Evolutionary conservation across 78 protist genomes (phyloP).

Genomic region (Dictyostelium intermedium): DNA sequence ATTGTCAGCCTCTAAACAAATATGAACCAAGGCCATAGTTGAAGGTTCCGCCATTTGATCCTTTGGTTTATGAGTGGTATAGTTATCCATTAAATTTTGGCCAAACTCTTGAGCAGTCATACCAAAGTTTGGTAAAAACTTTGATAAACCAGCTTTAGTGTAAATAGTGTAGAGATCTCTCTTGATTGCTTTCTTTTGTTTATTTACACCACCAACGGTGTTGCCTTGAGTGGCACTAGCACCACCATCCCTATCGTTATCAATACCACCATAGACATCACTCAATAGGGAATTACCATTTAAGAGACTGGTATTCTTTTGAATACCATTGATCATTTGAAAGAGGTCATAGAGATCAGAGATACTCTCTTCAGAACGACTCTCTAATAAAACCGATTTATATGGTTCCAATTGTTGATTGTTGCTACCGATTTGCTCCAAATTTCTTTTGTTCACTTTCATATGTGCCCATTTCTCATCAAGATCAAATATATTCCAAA

Average conservation of each 20-base stretch:
- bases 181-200: constrained; percentile 62
- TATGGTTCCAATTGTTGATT: neutral
- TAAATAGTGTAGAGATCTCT: constrained; percentile 74
- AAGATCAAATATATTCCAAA: constrained; percentile 74
- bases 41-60: constrained; percentile 41
- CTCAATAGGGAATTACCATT: neutral
- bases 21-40: neutral
- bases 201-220: neutral
- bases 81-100: constrained; percentile 57
- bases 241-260: neutral
- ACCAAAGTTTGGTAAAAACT: constrained; percentile 67
- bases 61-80: neutral
- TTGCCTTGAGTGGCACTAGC: neutral
- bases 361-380: constrained; percentile 38
- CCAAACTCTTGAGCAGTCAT: constrained; percentile 77
- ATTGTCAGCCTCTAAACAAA: constrained; percentile 31
- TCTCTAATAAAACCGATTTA: neutral
- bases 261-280: neutral
- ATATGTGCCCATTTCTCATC: constrained; percentile 80
- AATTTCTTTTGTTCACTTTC: neutral
- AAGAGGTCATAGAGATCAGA: constrained; percentile 72
- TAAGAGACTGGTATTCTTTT: neutral
- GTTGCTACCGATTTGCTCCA: constrained; percentile 15
- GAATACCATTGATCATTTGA: constrained; percentile 48
- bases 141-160: constrained; percentile 31